Base-by-base conservation (phyloP, 139 green algal species). In the Astrephomene gubernaculifera region DNA sequence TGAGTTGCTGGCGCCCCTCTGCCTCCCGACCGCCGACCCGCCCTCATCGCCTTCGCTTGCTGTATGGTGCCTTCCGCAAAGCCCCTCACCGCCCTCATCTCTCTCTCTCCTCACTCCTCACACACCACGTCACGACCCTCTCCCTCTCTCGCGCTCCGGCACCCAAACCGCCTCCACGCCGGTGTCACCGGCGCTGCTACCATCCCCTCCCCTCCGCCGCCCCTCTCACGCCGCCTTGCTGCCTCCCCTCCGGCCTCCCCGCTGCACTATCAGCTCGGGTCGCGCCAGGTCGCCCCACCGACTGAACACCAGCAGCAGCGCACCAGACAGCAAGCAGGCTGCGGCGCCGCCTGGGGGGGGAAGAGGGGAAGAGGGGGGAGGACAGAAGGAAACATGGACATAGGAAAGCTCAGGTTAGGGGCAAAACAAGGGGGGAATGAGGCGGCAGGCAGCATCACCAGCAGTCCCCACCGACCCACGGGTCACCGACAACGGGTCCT, bases 231-330 rank as follows among this genome's bases (percentile, higher is more conserved):
- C 60, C n/a, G 64, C 27, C 79, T 85, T 88, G 38, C n/a, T n/a
- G n/a, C n/a, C n/a, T n/a, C n/a, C n/a, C n/a, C n/a, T n/a, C n/a
- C n/a, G n/a, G n/a, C n/a, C n/a, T n/a, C 45, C 39, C 70, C 65
- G 74, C 44, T 31, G 41, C 33, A 91, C 87, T 35, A 92, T 67
- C 45, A 90, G 69, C 22, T 94, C 87, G 24, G 95, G 89, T 12
- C 87, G 89, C 0, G 90, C 94, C 60, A 97, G 86, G 27, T 90
- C 86, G 24, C 91, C 90, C 89, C 94, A 96, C 8, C 76, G 79
- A 45, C 61, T 35, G 81, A 95, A 96, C 2, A 91, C 19, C 22
- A 93, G 33, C 64, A 97, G 90, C 27, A 92, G 79, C 35, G 92
- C 12, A 1, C 84, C 87, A 0, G 94, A 91, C 27, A 93, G 71